phyloP scores from a whole-genome alignment of 1,284 basidiomycete genomes.

The Athelia psychrophila region DNA sequence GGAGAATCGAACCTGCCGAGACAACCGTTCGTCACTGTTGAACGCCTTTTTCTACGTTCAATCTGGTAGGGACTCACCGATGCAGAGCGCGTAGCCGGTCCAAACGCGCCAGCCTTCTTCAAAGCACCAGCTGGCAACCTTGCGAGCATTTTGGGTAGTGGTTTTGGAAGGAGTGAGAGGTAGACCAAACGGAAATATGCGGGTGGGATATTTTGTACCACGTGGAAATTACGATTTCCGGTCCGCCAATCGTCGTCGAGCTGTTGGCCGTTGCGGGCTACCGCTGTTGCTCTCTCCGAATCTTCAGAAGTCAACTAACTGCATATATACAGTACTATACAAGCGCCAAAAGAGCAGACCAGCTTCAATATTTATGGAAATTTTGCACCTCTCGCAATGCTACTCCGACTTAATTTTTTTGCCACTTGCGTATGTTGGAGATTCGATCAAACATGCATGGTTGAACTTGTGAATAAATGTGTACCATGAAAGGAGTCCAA shows the following conservation, averaged over 20 bases:
- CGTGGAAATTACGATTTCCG: constrained; percentile 25
- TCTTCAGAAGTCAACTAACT: too few species aligned
- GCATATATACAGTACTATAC: too few species aligned
- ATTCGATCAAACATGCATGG: too few species aligned
- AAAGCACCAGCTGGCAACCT: constrained; percentile 71
- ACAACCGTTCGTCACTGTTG: constrained; percentile 6
- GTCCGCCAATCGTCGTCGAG: constrained; percentile 23
- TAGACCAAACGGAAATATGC: neutral
- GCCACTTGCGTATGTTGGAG: too few species aligned
- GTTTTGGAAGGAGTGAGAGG: constrained; percentile 33
- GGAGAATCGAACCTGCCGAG: constrained; percentile 61
- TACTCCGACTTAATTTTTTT: too few species aligned
- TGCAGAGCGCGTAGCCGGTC: constrained; percentile 39
- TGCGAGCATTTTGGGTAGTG: constrained; percentile 65
- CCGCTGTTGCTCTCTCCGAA: too few species aligned
- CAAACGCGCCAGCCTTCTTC: constrained; percentile 45
- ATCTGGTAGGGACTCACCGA: constrained; percentile 34
- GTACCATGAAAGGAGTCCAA: neutral
- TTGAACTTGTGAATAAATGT: too few species aligned
- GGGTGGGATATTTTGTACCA: neutral
- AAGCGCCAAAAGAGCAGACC: too few species aligned
- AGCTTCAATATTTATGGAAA: too few species aligned
- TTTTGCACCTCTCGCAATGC: too few species aligned
- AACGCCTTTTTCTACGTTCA: constrained; percentile 1
- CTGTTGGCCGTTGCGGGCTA: constrained; percentile 18